These are phyloP conservation scores for Eucalyptus dawsonii DNA, from an alignment of 345 rosid species.

Conservation along the genomic window DNA sequence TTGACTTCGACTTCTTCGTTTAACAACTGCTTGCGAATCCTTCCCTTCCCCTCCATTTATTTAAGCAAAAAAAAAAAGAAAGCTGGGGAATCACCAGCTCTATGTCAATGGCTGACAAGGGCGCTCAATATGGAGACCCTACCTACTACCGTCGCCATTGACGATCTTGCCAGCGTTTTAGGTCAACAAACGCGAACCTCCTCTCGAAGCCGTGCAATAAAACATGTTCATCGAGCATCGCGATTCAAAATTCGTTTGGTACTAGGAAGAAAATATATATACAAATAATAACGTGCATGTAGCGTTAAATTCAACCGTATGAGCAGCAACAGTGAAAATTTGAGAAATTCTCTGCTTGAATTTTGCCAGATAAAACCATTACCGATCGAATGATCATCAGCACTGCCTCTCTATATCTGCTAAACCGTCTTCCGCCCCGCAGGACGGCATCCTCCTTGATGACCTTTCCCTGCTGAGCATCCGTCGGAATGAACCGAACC, in stretches of 20 bases:
- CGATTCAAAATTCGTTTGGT: background rate
- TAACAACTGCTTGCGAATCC: background rate
- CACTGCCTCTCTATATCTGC: constrained; percentile 33
- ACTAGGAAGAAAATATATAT: background rate
- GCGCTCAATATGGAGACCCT: background rate
- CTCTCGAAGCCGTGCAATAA: background rate
- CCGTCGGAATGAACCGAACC: constrained; percentile 33
- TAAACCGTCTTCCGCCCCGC: constrained; percentile 5
- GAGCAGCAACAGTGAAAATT: background rate
- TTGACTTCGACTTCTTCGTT: background rate
- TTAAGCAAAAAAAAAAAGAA: background rate
- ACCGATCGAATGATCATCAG: background rate
- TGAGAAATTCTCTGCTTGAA: background rate
- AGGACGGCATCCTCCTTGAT: constrained; percentile 16
- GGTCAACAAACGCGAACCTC: background rate
- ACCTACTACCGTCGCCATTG: background rate
- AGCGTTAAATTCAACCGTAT: background rate
- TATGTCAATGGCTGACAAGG: background rate
- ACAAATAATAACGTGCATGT: background rate
- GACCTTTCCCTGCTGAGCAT: constrained; percentile 33
- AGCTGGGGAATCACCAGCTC: background rate
- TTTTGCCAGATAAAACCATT: background rate
- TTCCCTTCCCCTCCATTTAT: background rate
- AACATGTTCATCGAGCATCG: background rate
- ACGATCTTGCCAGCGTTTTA: background rate